Conservation (phyloP, 2,329 filamentous ascomycete genomes). For the Nemania diffusa region DNA sequence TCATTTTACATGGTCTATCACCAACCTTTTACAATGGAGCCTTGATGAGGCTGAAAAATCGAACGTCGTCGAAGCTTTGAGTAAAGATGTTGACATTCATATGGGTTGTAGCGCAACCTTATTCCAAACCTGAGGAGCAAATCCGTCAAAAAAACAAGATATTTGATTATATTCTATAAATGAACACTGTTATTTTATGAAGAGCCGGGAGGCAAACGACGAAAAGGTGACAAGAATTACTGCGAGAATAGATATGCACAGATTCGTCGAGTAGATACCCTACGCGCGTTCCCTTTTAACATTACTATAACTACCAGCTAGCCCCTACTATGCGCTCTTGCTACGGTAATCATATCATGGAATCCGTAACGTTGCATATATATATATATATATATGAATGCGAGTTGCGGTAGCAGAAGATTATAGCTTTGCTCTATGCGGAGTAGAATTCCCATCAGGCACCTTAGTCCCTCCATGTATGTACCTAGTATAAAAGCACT, state of each 20-base stretch:
- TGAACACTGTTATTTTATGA: background rate
- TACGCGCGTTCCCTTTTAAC: background rate
- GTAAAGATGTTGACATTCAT: slow-evolving; percentile 35
- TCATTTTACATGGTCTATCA: slow-evolving; percentile 44
- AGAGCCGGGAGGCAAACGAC: background rate
- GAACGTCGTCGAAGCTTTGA: slow-evolving; percentile 37
- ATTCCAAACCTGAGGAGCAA: background rate
- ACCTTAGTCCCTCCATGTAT: too few species aligned
- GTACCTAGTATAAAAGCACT: background rate
- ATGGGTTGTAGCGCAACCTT: slow-evolving; percentile 37
- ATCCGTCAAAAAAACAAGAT: background rate
- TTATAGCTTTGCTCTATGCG: background rate
- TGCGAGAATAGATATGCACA: background rate
- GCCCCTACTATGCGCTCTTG: background rate
- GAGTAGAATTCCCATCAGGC: too few species aligned
- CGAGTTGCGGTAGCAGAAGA: background rate
- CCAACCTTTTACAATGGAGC: slow-evolving; percentile 41
- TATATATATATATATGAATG: background rate
- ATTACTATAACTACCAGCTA: background rate
- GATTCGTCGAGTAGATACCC: background rate
- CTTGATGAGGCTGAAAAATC: slow-evolving; percentile 43
- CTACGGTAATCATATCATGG: background rate
- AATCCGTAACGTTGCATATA: background rate
- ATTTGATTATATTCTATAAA: background rate
- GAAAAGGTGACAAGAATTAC: background rate